phyloP scores from a whole-genome alignment of 2,329 filamentous ascomycete species.

The Gnomoniopsis sp. region DNA sequence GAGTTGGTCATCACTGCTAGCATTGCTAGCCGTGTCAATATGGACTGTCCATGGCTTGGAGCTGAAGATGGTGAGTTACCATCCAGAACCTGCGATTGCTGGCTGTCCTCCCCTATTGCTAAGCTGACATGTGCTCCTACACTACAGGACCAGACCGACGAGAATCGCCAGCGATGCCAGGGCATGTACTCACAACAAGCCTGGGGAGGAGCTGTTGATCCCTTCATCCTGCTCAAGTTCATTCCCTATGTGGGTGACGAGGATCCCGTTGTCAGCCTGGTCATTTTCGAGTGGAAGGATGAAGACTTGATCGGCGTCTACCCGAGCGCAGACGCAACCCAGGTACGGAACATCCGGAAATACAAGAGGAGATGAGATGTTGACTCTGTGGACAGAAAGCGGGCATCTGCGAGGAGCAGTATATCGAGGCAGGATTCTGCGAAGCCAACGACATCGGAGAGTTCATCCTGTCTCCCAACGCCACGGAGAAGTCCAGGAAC shows the following conservation, averaged over 20 bases:
- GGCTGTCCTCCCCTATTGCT: constrained; percentile 2
- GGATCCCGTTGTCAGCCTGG: constrained; percentile 75
- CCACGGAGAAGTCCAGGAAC: constrained; percentile 66
- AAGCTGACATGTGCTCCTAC: constrained; percentile 9
- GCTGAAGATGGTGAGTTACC: constrained; percentile 48
- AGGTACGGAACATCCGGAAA: constrained; percentile 39
- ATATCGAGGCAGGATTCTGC: constrained; percentile 68
- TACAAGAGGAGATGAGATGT: constrained; percentile 16
- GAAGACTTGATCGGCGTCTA: constrained; percentile 72
- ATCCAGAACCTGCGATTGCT: background rate
- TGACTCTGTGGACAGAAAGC: constrained; percentile 35
- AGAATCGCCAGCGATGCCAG: constrained; percentile 77
- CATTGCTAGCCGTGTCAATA: constrained; percentile 50
- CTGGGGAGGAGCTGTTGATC: constrained; percentile 85
- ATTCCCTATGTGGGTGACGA: constrained; percentile 57
- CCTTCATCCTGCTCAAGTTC: constrained; percentile 85
- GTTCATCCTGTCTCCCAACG: constrained; percentile 78
- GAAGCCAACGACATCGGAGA: constrained; percentile 74
- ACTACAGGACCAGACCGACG: constrained; percentile 67
- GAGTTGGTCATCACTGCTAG: constrained; percentile 47
- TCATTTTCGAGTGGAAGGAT: constrained; percentile 95
- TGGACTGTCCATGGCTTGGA: constrained; percentile 56
- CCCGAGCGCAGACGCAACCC: constrained; percentile 48
- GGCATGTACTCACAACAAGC: constrained; percentile 90
- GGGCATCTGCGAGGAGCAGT: constrained; percentile 70